These are phyloP conservation scores for Lignosus rhinocerotis DNA, from an alignment of 1,284 basidiomycete species.

Conservation along the genomic window DNA sequence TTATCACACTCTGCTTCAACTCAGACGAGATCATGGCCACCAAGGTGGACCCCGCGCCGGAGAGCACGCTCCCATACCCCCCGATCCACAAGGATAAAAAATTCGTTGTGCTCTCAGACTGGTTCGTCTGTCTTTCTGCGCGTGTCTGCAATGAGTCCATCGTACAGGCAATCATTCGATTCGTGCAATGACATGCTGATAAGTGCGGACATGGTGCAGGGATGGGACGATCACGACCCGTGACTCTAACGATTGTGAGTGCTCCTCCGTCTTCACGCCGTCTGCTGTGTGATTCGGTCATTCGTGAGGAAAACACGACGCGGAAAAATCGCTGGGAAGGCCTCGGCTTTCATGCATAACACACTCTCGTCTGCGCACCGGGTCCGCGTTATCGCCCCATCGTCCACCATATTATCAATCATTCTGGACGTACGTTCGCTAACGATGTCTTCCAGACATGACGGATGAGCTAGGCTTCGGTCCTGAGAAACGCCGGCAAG, in stretches of 20 bases:
- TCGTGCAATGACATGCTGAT: background rate
- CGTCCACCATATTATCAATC: background rate
- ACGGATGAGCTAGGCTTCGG: constrained; percentile 82
- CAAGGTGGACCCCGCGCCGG: constrained; percentile 36
- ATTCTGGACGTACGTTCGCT: background rate
- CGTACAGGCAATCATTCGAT: background rate
- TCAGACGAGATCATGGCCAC: constrained; percentile 2
- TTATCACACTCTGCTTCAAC: no score
- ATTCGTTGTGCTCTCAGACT: constrained; percentile 88
- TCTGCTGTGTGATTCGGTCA: background rate
- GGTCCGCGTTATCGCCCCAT: background rate
- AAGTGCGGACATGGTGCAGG: constrained; percentile 42
- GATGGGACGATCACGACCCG: constrained; percentile 91
- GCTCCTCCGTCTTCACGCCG: background rate
- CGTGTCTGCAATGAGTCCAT: background rate
- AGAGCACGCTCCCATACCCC: constrained; percentile 77
- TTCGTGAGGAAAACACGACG: background rate
- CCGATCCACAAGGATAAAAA: constrained; percentile 77
- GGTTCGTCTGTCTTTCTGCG: constrained; percentile 53
- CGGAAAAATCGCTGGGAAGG: background rate
- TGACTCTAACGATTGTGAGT: constrained; percentile 89
- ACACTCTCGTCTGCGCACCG: no score
- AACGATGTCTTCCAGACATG: constrained; percentile 50
- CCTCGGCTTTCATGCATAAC: background rate
- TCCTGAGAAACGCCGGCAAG: constrained; percentile 61